Evolutionary conservation across 371 early-diverging fungal genomes (phyloP).

Genomic region (Apophysomyces elegans): DNA sequence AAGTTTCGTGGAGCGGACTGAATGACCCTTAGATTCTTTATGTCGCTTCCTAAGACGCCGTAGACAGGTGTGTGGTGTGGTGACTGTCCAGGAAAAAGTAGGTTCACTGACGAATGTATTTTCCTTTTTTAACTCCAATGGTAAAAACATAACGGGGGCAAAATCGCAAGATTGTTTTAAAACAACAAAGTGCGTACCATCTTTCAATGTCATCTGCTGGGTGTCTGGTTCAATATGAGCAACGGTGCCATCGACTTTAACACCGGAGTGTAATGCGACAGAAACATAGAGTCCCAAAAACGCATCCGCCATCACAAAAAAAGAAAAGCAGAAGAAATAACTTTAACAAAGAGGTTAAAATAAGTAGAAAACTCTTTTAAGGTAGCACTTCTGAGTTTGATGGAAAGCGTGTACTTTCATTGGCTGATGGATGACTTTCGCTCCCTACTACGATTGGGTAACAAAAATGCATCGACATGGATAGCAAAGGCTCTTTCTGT

Average conservation of each 20-base stretch:
- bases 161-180: slow-evolving; percentile 2
- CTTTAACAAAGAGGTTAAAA: no score
- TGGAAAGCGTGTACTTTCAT: no score
- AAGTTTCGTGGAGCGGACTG: slow-evolving; percentile 26
- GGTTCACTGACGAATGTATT: slow-evolving; percentile 24
- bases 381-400: no score
- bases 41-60: slow-evolving; percentile 48
- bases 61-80: slow-evolving; percentile 43
- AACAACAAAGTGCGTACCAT: slow-evolving; percentile 40
- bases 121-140: slow-evolving; percentile 8
- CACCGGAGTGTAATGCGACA: slow-evolving; percentile 49
- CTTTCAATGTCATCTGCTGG: slow-evolving; percentile 57
- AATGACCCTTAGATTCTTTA: slow-evolving; percentile 57
- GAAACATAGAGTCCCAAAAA: slow-evolving; percentile 60
- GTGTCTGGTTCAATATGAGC: slow-evolving; percentile 54
- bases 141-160: background rate
- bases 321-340: background rate
- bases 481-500: no score
- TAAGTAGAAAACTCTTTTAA: no score
- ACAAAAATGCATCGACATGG: no score
- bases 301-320: slow-evolving; percentile 53
- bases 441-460: no score
- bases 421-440: no score
- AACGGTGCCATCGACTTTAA: slow-evolving; percentile 56
- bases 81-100: slow-evolving; percentile 40